phyloP scores from a whole-genome alignment of 2,329 filamentous ascomycete genomes.

The Apiospora arundinis region DNA sequence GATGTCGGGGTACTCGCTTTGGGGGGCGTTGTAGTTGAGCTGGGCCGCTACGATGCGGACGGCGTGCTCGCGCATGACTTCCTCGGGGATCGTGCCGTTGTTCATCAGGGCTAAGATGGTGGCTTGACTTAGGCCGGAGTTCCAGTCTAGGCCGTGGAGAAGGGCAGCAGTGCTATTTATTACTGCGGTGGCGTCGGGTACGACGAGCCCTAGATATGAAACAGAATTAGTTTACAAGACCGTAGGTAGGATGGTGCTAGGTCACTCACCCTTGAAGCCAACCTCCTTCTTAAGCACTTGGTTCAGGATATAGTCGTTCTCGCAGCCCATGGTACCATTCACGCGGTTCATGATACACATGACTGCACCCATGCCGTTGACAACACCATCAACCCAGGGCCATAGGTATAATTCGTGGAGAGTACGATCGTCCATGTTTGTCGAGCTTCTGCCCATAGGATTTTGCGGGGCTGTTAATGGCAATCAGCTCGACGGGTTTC shows the following conservation, averaged over 20 bases:
- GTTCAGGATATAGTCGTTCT: slow-evolving; percentile 33
- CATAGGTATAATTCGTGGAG: slow-evolving; percentile 36
- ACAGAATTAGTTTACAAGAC: slow-evolving; percentile 37
- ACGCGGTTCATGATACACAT: slow-evolving; percentile 38
- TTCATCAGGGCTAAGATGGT: not conserved
- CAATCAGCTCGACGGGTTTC: not conserved
- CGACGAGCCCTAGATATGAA: not conserved
- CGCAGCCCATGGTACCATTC: slow-evolving; percentile 34
- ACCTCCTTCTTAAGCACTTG: slow-evolving; percentile 36
- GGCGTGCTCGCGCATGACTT: not conserved
- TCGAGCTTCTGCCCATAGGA: slow-evolving; percentile 17
- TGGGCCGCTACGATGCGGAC: slow-evolving; percentile 15
- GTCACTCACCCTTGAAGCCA: slow-evolving; percentile 34
- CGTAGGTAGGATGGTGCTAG: too few species aligned
- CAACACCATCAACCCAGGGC: slow-evolving; percentile 32
- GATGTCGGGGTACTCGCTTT: not conserved
- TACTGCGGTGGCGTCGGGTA: slow-evolving; percentile 30
- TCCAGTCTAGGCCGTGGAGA: not conserved
- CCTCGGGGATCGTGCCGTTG: not conserved
- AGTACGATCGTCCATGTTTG: slow-evolving; percentile 33
- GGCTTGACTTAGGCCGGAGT: not conserved
- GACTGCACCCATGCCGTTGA: slow-evolving; percentile 29
- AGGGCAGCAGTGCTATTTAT: slow-evolving; percentile 26
- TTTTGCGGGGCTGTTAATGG: not conserved
- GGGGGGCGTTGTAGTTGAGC: slow-evolving; percentile 23